Percentiles rank a stretch among this genome's conserved stretches.
Evolutionary conservation across 2,329 filamentous ascomycete species (phyloP).

Genomic region (Huntiella bhutanensis): DNA sequence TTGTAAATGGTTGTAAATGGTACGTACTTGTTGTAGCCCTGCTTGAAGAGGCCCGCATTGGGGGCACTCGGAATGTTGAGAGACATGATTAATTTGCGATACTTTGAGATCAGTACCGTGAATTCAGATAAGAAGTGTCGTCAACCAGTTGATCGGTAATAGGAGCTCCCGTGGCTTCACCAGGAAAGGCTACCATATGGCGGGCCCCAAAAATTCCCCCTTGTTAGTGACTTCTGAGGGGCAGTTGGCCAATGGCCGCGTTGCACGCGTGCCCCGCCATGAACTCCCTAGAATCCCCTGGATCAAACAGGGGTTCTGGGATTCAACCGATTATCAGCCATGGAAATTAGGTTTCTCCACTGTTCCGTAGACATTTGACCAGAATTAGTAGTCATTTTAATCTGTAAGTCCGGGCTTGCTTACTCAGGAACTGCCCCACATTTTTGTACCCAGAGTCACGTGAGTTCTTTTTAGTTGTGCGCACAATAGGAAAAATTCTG

Average conservation of each 20-base stretch:
- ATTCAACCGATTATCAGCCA: conserved; percentile 4
- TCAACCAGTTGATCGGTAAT: conserved; percentile 7
- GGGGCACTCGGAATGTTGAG: conserved; percentile 89
- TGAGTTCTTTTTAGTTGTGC: conserved; percentile 10
- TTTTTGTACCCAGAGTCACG: conserved; percentile 6
- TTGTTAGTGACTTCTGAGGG: conserved; percentile 8
- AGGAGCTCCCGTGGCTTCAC: conserved; percentile 7
- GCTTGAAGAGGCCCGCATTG: conserved; percentile 85
- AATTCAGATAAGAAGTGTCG: conserved; percentile 8
- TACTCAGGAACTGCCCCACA: too few relatives aligned
- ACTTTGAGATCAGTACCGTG: neutral
- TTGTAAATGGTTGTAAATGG: conserved; percentile 8
- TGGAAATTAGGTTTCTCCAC: neutral
- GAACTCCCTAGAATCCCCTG: conserved; percentile 8
- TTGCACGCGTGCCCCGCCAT: conserved; percentile 11
- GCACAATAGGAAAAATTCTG: conserved; percentile 11
- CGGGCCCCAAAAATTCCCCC: conserved; percentile 10
- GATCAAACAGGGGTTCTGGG: conserved; percentile 1
- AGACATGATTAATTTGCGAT: conserved; percentile 47
- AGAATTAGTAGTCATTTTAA: neutral
- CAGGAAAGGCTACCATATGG: conserved; percentile 10
- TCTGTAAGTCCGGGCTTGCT: too few relatives aligned
- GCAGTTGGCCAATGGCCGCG: conserved; percentile 11
- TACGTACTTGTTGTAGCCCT: conserved; percentile 82
- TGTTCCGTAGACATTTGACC: neutral